Percentiles rank a stretch among this genome's conserved stretches.
These are phyloP conservation scores for Verruconis gallopava DNA, from an alignment of 2,329 filamentous ascomycete genomes.

Conservation along the genomic window DNA sequence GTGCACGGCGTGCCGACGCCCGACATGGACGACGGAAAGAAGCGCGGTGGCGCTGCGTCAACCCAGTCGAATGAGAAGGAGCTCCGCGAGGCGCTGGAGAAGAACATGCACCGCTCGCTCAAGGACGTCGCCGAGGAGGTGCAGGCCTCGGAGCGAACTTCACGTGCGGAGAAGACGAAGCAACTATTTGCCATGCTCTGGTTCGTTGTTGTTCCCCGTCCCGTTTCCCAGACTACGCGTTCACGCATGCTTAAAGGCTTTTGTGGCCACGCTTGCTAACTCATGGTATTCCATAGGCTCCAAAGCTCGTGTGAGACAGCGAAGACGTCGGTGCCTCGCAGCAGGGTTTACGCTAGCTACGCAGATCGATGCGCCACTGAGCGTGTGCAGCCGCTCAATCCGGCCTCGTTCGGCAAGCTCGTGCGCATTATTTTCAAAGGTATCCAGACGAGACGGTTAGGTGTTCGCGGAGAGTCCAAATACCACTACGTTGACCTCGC, in stretches of 20 bases:
- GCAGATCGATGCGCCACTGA: slow-evolving; percentile 86
- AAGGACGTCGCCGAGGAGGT: slow-evolving; percentile 64
- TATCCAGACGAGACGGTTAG: slow-evolving; percentile 80
- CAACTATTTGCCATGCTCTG: slow-evolving; percentile 85
- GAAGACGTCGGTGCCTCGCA: slow-evolving; percentile 78
- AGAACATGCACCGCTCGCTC: slow-evolving; percentile 53
- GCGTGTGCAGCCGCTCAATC: slow-evolving; percentile 87
- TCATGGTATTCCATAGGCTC: slow-evolving; percentile 54
- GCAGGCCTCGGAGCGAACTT: slow-evolving; percentile 65
- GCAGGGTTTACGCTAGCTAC: slow-evolving; percentile 90
- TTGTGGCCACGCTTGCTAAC: no score
- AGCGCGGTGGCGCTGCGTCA: slow-evolving; percentile 45
- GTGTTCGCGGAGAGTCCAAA: slow-evolving; percentile 92
- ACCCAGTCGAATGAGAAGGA: slow-evolving; percentile 72
- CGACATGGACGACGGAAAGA: slow-evolving; percentile 20
- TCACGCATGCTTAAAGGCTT: neutral
- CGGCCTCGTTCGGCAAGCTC: slow-evolving; percentile 93
- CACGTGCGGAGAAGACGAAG: slow-evolving; percentile 69
- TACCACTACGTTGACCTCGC: slow-evolving; percentile 69
- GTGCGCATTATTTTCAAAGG: slow-evolving; percentile 93
- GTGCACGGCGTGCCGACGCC: neutral
- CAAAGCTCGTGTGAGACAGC: slow-evolving; percentile 59
- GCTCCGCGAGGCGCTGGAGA: slow-evolving; percentile 60
- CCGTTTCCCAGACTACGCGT: neutral
- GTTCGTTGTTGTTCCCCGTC: no score